Base-by-base conservation (phyloP, 768 basidiomycete genomes). In the Suillus weaverae region DNA sequence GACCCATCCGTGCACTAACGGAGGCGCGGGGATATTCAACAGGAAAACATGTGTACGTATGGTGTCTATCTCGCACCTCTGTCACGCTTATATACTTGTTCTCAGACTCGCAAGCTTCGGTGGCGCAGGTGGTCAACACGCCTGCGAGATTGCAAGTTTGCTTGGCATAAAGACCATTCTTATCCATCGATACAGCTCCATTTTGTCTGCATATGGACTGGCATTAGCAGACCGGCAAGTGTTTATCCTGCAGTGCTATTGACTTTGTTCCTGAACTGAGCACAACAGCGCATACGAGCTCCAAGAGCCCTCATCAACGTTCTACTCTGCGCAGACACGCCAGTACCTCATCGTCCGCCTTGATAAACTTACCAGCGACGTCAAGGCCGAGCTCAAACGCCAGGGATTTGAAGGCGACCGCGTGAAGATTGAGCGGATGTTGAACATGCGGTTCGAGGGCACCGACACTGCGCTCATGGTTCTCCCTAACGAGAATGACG, bases 401-500 rank as follows among this genome's bases (percentile, higher is more conserved):
- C 95, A 97, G 75, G 96, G 95, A 1, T 97, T 97, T 73, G 85
- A 86, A 70, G 87, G 81, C 13, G 80, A 85, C 13, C 84, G 87
- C n/a, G 84, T 97, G 59, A 80, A 83, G 61, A 77, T 91, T 6
- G 96, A 97, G 74, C 84, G 90, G 26, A 90, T 90, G 88, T 79
- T 94, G 51, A 95, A 95, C 71, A 95, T 95, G 93, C 87, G 94
- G 26, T 96, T 95, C 69, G 91, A 95, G 57, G 95, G 95, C 4
- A 95, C 93, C 0, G 95, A 97, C 77, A 99, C 97, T 0, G 85
- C 95, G 18, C 75, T 98, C 68, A 97, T 98, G 94, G 86, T 95
- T 13, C 79, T 94, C 14, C 86, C 90, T 0, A 68, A 81, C 26
- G 67, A 73, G 9, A 69, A 71, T 30, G 82, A 83, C 39, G 84